Base-by-base conservation (phyloP, 108 stramenopile genomes). In the Nitzschia palea region DNA sequence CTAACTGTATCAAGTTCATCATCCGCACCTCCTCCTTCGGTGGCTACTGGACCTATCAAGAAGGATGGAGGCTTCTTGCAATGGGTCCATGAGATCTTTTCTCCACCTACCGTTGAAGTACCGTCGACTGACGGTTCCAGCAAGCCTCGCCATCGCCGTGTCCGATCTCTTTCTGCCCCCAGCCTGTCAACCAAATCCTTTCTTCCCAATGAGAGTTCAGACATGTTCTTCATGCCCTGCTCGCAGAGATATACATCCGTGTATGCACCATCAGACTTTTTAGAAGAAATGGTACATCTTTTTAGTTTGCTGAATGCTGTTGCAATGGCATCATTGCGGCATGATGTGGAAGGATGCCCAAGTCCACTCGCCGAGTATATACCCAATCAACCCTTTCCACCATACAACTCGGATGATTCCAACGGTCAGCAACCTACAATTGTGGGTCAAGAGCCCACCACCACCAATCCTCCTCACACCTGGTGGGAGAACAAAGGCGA, bases 281-380 rank as follows among this genome's bases (percentile, higher is more conserved):
- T 92, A 17, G 86, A 92, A 57, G 90, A 92, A 55, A 55, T 89
- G 73, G 80, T 80, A 0, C 90, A 92, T 63, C 70, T 92, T 18
- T 69, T 83, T 10, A 86, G 85, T 17, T 44, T 92, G 18, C 29
- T 84, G 47, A 67, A 35, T 29, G 87, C 87, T 9, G 87, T 92
- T 8, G 87, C 86, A 17, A 63, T 92, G 55, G 55, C 81, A 17
- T 89, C 90, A 1, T 75, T 92, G 5, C 77, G 90, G 9, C 86
- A 88, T 69, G 87, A 92, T 64, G 35, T 78, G n/a, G 86, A 87
- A 32, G 86, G 81, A 25, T 67, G 65, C 59, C 84, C 82, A 42
- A 78, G 85, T 6, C 87, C 87, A 3, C 48, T 89, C 31, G 77
- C 42, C 1, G 57, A 65, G 25, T 87, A 87, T 60, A 47, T 67